These are phyloP conservation scores for Beauveria asiatica DNA, from an alignment of 2,329 filamentous ascomycete genomes.

Conservation along the genomic window DNA sequence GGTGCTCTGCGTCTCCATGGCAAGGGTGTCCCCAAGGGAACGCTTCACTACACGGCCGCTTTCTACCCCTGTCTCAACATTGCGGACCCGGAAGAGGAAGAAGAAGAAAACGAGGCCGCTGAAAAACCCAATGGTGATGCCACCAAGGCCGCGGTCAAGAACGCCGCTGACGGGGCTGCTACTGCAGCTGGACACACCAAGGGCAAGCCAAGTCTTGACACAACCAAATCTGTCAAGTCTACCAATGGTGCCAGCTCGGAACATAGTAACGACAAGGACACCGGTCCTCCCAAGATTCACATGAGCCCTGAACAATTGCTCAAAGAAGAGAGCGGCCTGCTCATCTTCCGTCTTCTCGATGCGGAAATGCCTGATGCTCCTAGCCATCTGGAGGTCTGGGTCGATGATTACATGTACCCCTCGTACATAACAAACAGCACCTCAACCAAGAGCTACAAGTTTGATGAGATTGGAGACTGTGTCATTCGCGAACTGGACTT, in stretches of 20 bases:
- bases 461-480: constrained; percentile 91
- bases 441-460: constrained; percentile 57
- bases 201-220: constrained; percentile 30
- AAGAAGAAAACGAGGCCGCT: constrained; percentile 38
- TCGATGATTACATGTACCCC: constrained; percentile 91
- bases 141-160: constrained; percentile 27
- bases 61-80: constrained; percentile 89
- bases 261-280: constrained; percentile 28
- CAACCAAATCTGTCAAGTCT: constrained; percentile 2
- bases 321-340: constrained; percentile 80
- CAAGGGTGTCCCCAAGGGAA: constrained; percentile 68
- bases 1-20: constrained; percentile 67
- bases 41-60: constrained; percentile 69
- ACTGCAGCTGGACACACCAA: constrained; percentile 29
- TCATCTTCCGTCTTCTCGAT: constrained; percentile 92
- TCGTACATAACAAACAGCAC: constrained; percentile 77
- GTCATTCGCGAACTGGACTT: constrained; percentile 97
- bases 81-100: constrained; percentile 81
- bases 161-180: constrained; percentile 31
- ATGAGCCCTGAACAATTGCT: constrained; percentile 73
- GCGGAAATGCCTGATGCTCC: constrained; percentile 71
- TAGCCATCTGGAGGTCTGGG: constrained; percentile 75
- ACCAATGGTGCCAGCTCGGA: constrained; percentile 30
- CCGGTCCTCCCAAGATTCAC: constrained; percentile 62
- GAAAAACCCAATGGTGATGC: constrained; percentile 1